A percentile compares a stretch with the other conserved stretches of the same genome.
Conservation (phyloP, 345 rosid species). For the Corymbia maculata region DNA sequence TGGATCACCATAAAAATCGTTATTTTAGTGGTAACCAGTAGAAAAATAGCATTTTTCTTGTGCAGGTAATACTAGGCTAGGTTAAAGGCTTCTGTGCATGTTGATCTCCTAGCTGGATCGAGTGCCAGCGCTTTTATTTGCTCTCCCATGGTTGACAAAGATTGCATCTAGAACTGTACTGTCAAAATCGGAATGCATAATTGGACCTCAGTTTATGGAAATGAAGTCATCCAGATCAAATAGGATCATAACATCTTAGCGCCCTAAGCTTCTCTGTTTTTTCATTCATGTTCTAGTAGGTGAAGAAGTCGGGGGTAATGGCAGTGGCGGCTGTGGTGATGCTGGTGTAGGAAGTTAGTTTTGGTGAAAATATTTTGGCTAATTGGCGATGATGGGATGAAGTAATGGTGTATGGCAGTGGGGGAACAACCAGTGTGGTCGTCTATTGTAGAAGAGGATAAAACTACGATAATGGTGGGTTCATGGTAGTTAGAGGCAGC, state of each 20-base stretch:
- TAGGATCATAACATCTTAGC: background rate
- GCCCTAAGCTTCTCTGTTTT: background rate
- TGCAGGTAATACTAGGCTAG: background rate
- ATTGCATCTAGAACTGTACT: background rate
- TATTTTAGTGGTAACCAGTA: background rate
- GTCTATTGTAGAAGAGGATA: background rate
- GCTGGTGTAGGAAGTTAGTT: background rate
- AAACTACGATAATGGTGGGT: background rate
- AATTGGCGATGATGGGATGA: background rate
- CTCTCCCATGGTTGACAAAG: background rate
- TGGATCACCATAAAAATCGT: background rate
- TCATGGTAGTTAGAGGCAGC: background rate
- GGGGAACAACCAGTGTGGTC: background rate
- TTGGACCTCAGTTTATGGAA: background rate
- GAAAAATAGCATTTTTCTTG: background rate
- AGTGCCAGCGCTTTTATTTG: background rate
- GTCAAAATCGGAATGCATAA: background rate
- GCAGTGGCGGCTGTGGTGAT: background rate
- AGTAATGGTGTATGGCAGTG: background rate
- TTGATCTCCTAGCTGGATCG: background rate
- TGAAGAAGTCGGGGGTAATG: background rate
- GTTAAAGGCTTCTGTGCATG: background rate
- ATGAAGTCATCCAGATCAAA: background rate
- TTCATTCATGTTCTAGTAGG: background rate
- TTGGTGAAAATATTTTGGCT: background rate